phyloP scores from a whole-genome alignment of 2,329 filamentous ascomycete species.

The Hypoxylon sp. region DNA sequence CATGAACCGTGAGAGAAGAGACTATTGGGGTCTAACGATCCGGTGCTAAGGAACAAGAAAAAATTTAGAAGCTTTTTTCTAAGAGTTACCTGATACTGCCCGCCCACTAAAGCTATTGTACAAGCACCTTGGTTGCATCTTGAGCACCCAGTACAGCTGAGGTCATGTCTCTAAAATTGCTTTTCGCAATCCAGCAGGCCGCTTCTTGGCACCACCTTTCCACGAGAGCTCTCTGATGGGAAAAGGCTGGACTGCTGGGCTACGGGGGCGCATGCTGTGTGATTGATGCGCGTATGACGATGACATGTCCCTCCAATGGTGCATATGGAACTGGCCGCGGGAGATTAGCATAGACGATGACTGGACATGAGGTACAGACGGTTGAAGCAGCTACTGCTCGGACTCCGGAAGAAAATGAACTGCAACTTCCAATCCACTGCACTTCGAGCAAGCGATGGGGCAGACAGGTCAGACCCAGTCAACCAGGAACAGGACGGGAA shows the following conservation, averaged over 20 bases:
- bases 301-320: constrained; percentile 47
- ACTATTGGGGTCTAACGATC: constrained; percentile 39
- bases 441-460: constrained; percentile 12
- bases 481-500: constrained; percentile 43
- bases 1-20: constrained; percentile 42
- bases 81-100: constrained; percentile 27
- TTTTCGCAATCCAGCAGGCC: constrained; percentile 43
- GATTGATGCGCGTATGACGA: constrained; percentile 47
- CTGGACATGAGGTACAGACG: constrained; percentile 42
- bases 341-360: constrained; percentile 51
- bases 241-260: constrained; percentile 22
- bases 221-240: constrained; percentile 23
- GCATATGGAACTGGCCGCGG: constrained; percentile 46
- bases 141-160: constrained; percentile 30
- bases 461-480: constrained; percentile 42
- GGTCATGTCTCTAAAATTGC: constrained; percentile 40
- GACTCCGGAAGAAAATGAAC: constrained; percentile 40
- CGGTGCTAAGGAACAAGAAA: constrained; percentile 33
- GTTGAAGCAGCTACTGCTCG: constrained; percentile 29
- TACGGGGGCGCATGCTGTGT: constrained; percentile 43
- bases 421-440: constrained; percentile 30
- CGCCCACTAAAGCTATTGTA: constrained; percentile 29
- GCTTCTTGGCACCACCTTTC: constrained; percentile 34
- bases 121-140: constrained; percentile 23
- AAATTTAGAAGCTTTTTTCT: constrained; percentile 16